Evolutionary conservation across 2,329 filamentous ascomycete genomes (phyloP).

Genomic region (Pseudocercospora musae): DNA sequence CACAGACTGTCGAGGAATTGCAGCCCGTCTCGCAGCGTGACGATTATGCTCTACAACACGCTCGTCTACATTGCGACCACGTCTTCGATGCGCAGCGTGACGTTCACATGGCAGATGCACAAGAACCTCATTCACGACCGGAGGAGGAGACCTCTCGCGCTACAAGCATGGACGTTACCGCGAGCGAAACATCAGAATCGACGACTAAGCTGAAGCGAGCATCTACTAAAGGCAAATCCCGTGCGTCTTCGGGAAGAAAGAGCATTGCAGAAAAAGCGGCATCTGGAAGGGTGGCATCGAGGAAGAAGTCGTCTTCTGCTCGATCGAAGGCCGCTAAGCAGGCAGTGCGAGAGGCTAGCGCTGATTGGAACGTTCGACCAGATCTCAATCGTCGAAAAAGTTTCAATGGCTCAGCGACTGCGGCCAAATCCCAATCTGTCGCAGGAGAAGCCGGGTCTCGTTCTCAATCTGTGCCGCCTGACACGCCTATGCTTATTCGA

Average conservation of each 20-base stretch:
- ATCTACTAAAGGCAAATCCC: conserved; percentile 47
- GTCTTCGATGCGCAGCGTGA: not conserved
- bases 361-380: conserved; percentile 11
- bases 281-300: conserved; percentile 26
- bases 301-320: conserved; percentile 34
- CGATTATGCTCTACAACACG: not conserved
- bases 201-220: conserved; percentile 32
- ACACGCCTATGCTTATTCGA: conserved; percentile 29
- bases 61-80: not conserved
- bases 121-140: conserved; percentile 42
- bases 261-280: conserved; percentile 37
- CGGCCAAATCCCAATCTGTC: not conserved
- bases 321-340: conserved; percentile 33
- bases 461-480: conserved; percentile 29
- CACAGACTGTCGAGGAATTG: conserved; percentile 20
- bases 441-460: conserved; percentile 4
- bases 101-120: conserved; percentile 18
- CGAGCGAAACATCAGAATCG: conserved; percentile 24
- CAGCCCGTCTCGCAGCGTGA: conserved; percentile 13
- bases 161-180: conserved; percentile 26
- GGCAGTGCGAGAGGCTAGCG: not conserved
- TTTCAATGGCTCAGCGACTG: conserved; percentile 18
- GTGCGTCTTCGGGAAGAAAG: conserved; percentile 38
- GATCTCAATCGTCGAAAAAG: conserved; percentile 27
- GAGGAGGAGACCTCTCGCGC: conserved; percentile 32